Evolutionary conservation across 169 alveolate species (phyloP).

Genomic region (Toxoplasma gondii): DNA sequence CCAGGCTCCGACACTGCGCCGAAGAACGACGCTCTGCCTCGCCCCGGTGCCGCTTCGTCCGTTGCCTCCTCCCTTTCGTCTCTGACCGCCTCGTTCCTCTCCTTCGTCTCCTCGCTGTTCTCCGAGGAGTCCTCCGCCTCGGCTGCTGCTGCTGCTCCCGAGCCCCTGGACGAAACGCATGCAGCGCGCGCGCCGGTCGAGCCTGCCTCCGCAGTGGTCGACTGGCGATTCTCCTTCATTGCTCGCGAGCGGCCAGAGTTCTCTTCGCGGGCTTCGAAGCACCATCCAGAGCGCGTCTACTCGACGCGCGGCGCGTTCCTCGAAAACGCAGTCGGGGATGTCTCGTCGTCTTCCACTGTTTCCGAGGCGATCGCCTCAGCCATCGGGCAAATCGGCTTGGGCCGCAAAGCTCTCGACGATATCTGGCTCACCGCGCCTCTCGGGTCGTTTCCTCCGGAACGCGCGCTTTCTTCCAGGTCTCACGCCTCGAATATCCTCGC

Average conservation of each 20-base stretch:
- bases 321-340: slow-evolving; percentile 1
- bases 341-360: background rate
- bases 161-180: background rate
- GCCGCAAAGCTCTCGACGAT: background rate
- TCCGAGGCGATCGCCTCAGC: background rate
- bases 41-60: background rate
- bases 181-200: background rate
- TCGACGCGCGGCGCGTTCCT: background rate
- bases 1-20: too few relatives aligned
- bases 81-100: background rate
- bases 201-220: background rate
- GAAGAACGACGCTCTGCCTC: too few relatives aligned
- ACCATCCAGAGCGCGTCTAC: background rate
- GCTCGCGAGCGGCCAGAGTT: background rate
- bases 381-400: slow-evolving; percentile 5
- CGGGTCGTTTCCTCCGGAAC: background rate
- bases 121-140: background rate
- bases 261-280: background rate
- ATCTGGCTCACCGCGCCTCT: background rate
- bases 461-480: background rate
- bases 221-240: slow-evolving; percentile 15
- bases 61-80: background rate
- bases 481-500: background rate
- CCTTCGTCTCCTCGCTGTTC: background rate
- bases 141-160: background rate